Evolutionary conservation across 495 filamentous ascomycete species (phyloP).

Genomic region (Hypoxylon subgilvum): DNA sequence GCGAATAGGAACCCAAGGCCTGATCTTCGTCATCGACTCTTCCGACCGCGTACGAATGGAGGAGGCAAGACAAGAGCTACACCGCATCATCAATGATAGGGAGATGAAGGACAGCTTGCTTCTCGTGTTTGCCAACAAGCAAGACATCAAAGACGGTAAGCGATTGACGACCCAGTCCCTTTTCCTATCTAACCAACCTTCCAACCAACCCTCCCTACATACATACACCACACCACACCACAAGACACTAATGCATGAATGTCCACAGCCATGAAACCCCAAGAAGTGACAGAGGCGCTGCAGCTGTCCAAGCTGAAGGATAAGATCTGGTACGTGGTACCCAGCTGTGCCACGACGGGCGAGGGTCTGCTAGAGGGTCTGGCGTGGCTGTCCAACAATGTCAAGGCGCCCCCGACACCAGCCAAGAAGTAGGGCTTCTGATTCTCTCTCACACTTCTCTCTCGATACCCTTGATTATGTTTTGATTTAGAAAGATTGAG

Average conservation of each 20-base stretch:
- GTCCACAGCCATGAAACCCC: slow-evolving; percentile 75
- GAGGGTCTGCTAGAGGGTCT: slow-evolving; percentile 94
- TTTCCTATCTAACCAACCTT: not conserved
- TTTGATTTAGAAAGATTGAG: slow-evolving; percentile 22
- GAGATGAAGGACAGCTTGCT: slow-evolving; percentile 98
- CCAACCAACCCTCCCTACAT: not conserved
- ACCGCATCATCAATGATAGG: slow-evolving; percentile 93
- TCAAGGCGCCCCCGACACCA: slow-evolving; percentile 72
- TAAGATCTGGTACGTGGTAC: slow-evolving; percentile 94
- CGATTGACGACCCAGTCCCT: slow-evolving; percentile 16
- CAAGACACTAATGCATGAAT: slow-evolving; percentile 1
- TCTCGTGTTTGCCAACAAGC: slow-evolving; percentile 97
- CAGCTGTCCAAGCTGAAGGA: slow-evolving; percentile 85
- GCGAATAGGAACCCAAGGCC: slow-evolving; percentile 80
- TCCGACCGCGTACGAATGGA: slow-evolving; percentile 84
- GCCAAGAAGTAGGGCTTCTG: slow-evolving; percentile 53
- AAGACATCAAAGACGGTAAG: slow-evolving; percentile 86
- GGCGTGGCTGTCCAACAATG: slow-evolving; percentile 91
- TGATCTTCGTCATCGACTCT: slow-evolving; percentile 97
- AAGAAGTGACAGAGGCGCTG: slow-evolving; percentile 84
- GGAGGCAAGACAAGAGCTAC: slow-evolving; percentile 86
- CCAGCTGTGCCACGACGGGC: slow-evolving; percentile 90
- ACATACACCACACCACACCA: not conserved
- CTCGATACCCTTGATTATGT: slow-evolving; percentile 32
- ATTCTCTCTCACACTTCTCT: slow-evolving; percentile 23